Evolutionary conservation across 164 flowering plant genomes (phyloP).

Genomic region (Dillenia turbinata): DNA sequence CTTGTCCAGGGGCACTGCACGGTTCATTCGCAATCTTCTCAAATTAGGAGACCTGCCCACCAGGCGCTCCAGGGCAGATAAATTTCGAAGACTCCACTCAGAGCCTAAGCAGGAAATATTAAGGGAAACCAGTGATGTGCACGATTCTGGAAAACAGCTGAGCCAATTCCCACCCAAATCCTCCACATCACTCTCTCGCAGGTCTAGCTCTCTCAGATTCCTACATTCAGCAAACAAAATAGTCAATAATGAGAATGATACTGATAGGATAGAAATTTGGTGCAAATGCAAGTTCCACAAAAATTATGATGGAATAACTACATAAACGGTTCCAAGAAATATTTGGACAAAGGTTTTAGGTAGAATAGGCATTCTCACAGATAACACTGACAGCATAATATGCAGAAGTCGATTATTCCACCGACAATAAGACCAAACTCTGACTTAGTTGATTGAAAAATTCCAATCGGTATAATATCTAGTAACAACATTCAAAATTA

Average conservation of each 20-base stretch:
- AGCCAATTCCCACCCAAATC: slow-evolving; percentile 87
- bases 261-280: not conserved
- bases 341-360: no score
- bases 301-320: no score
- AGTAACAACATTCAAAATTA: no score
- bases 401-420: no score
- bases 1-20: slow-evolving; percentile 75
- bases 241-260: not conserved
- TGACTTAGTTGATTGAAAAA: no score
- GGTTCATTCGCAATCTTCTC: slow-evolving; percentile 67
- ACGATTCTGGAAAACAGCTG: slow-evolving; percentile 69
- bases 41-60: slow-evolving; percentile 73
- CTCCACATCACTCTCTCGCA: slow-evolving; percentile 84
- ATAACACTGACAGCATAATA: no score
- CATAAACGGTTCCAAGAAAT: no score
- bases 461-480: no score
- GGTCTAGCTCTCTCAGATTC: slow-evolving; percentile 69
- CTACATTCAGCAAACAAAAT: slow-evolving; percentile 31
- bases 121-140: slow-evolving; percentile 74
- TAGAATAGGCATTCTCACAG: no score
- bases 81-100: slow-evolving; percentile 70
- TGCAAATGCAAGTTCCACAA: no score
- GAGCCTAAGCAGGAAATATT: slow-evolving; percentile 65
- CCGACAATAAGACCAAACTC: no score
- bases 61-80: slow-evolving; percentile 73